These are phyloP conservation scores for Botrytis byssoidea DNA, from an alignment of 2,329 filamentous ascomycete genomes.

Conservation along the genomic window DNA sequence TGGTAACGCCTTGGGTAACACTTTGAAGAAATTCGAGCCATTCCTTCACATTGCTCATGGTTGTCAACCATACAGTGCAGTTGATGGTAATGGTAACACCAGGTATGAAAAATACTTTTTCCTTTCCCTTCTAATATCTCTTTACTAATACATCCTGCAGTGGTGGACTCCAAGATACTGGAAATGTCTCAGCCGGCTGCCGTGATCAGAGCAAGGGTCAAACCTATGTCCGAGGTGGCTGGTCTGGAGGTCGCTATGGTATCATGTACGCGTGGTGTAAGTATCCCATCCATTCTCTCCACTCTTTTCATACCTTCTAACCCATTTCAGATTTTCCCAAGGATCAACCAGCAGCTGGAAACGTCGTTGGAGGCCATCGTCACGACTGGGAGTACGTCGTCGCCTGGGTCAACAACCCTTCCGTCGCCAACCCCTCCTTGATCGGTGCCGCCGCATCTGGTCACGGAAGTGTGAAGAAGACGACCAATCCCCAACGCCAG, in stretches of 20 bases:
- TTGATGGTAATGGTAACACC: not conserved
- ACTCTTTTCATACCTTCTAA: not conserved
- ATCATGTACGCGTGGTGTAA: conserved; percentile 5
- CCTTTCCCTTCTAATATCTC: not conserved
- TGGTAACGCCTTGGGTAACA: not conserved
- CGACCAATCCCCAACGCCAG: not conserved
- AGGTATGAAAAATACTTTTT: not conserved
- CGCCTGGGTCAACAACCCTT: not conserved
- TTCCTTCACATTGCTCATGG: not conserved
- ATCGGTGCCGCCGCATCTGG: not conserved
- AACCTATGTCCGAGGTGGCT: conserved; percentile 3
- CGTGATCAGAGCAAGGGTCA: not conserved
- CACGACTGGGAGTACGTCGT: not conserved
- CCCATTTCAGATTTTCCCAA: not conserved
- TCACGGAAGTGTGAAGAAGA: not conserved
- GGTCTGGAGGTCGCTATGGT: not conserved
- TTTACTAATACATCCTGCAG: not conserved
- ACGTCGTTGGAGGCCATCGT: not conserved
- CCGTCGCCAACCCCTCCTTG: not conserved
- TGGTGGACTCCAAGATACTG: not conserved
- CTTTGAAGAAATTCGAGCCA: not conserved
- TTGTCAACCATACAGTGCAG: conserved; percentile 2
- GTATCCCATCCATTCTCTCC: not conserved
- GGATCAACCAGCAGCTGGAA: not conserved
- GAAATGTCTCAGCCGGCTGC: not conserved